These are phyloP conservation scores for Alloascoidea hylecoeti DNA, from an alignment of 805 yeast species.

Conservation along the genomic window DNA sequence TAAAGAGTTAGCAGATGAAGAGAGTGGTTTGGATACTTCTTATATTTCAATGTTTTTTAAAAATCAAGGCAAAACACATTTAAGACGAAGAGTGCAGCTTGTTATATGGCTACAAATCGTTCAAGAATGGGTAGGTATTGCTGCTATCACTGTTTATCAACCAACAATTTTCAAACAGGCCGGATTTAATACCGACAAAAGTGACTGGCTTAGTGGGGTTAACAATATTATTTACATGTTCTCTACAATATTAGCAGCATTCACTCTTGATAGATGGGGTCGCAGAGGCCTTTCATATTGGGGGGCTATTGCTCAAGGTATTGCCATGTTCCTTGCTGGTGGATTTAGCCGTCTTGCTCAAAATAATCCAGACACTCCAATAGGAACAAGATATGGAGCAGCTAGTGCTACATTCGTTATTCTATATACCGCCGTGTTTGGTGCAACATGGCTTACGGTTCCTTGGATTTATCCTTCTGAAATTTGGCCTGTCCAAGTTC, in stretches of 20 bases:
- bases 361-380: constrained; percentile 4
- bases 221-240: neutral
- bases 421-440: constrained; percentile 8
- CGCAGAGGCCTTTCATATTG: constrained; percentile 23
- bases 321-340: constrained; percentile 29
- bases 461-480: constrained; percentile 17
- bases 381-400: constrained; percentile 6
- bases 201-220: constrained; percentile 7
- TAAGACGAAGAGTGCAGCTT: constrained; percentile 18
- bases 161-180: constrained; percentile 23
- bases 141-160: constrained; percentile 32
- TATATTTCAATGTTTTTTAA: constrained; percentile 28
- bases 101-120: too few species aligned
- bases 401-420: constrained; percentile 10
- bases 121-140: constrained; percentile 35
- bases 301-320: constrained; percentile 25
- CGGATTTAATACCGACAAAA: constrained; percentile 14
- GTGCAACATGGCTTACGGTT: constrained; percentile 15
- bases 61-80: constrained; percentile 14
- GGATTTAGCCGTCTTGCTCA: constrained; percentile 16
- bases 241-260: constrained; percentile 8
- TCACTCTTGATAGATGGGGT: constrained; percentile 17
- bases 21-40: too few species aligned
- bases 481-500: constrained; percentile 14
- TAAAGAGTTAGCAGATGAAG: neutral